Evolutionary conservation across 495 filamentous ascomycete genomes (phyloP).

Genomic region (Extremus antarcticus): DNA sequence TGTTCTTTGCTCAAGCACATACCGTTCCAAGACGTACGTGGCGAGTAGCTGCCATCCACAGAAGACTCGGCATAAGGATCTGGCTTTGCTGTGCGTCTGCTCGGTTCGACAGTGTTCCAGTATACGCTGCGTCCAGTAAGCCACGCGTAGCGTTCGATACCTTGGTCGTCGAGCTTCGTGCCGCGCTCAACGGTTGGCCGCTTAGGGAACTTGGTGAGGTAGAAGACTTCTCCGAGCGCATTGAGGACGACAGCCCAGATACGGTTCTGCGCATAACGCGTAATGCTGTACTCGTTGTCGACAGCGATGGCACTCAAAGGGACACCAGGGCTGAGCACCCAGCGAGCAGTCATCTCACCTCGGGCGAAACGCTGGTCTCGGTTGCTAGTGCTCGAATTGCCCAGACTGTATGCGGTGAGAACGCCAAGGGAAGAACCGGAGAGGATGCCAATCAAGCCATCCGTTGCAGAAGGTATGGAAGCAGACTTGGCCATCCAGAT

Average conservation of each 20-base stretch:
- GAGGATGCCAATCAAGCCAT: constrained; percentile 71
- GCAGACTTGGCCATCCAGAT: constrained; percentile 89
- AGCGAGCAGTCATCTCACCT: constrained; percentile 71
- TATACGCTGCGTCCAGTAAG: constrained; percentile 60
- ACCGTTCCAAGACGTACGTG: constrained; percentile 56
- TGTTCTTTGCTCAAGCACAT: constrained; percentile 63
- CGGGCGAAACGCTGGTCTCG: constrained; percentile 54
- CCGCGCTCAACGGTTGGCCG: constrained; percentile 25
- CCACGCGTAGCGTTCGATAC: constrained; percentile 62
- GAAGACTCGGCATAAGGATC: constrained; percentile 52
- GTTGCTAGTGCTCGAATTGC: constrained; percentile 41
- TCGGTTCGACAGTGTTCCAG: constrained; percentile 72
- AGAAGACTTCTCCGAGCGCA: constrained; percentile 85
- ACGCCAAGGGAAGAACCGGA: constrained; percentile 77
- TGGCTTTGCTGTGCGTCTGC: constrained; percentile 55
- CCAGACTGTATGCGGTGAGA: constrained; percentile 72
- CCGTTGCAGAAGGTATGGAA: constrained; percentile 56
- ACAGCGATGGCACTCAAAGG: constrained; percentile 79
- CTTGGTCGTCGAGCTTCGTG: constrained; percentile 31
- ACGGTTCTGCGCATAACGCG: constrained; percentile 54
- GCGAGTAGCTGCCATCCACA: constrained; percentile 56
- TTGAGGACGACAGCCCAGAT: constrained; percentile 84
- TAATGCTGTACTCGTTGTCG: constrained; percentile 64
- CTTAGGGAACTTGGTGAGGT: constrained; percentile 56
- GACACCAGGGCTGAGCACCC: constrained; percentile 84